Conservation (phyloP, 2,329 filamentous ascomycete species). For the Phialophora expanda region DNA sequence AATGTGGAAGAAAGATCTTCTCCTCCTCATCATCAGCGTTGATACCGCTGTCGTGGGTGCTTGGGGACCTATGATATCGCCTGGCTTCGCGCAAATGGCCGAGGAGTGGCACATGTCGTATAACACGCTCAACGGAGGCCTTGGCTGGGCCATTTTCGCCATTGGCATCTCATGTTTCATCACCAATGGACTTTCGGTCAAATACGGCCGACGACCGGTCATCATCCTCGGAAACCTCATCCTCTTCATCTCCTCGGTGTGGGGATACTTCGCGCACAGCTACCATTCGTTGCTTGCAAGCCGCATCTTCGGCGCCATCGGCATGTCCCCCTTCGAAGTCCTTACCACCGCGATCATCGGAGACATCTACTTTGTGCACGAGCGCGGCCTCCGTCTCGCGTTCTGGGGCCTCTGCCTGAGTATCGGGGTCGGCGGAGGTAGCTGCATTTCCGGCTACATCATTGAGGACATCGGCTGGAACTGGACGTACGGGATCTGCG, state of each 20-base stretch:
- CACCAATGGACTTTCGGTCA: slow-evolving; percentile 35
- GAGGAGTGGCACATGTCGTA: slow-evolving; percentile 44
- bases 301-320: slow-evolving; percentile 36
- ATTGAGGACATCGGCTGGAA: slow-evolving; percentile 44
- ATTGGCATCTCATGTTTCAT: slow-evolving; percentile 42
- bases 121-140: slow-evolving; percentile 44
- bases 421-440: slow-evolving; percentile 48
- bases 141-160: slow-evolving; percentile 44
- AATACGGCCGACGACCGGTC: slow-evolving; percentile 36
- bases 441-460: slow-evolving; percentile 45
- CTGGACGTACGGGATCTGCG: slow-evolving; percentile 33
- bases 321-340: slow-evolving; percentile 38
- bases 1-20: slow-evolving; percentile 49
- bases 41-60: slow-evolving; percentile 47
- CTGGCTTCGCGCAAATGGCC: slow-evolving; percentile 45
- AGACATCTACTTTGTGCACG: slow-evolving; percentile 54
- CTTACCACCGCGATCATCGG: slow-evolving; percentile 46
- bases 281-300: slow-evolving; percentile 37
- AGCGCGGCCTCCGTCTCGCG: slow-evolving; percentile 49
- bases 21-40: slow-evolving; percentile 48
- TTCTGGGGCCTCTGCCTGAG: slow-evolving; percentile 50
- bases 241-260: slow-evolving; percentile 35
- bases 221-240: slow-evolving; percentile 34
- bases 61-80: slow-evolving; percentile 46
- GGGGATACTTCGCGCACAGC: slow-evolving; percentile 36